Base-by-base conservation (phyloP, 2,329 filamentous ascomycete genomes). In the Hirsutella rhossiliensis region DNA sequence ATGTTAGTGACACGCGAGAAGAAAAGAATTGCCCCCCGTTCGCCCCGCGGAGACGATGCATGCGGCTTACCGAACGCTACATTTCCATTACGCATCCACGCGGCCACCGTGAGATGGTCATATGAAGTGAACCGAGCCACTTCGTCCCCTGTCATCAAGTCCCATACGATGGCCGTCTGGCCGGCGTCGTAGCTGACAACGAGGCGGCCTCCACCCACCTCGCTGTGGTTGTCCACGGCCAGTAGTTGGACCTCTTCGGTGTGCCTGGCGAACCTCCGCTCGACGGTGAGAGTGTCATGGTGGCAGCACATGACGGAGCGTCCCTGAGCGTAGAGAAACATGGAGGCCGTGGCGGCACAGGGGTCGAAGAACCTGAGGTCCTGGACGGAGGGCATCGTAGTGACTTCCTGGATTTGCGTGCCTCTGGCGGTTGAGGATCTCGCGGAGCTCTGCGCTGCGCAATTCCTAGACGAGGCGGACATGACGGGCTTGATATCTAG, bases 11-110 rank as follows among this genome's bases (percentile, higher is more conserved):
- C 44, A 37, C 37, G 31, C 8, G 15, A 30, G 19, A 30, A 43
- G 41, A 28, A 23, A 2, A 27, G 15, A 27, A 15, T 28, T 13
- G 9, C 17, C 11, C 23, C 23, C 3, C 5, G 23, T 27, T 4
- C 17, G 6, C 23, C 23, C 3, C 5, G 23, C 9, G 23, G 23
- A 13, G 27, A 17, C 12, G 13, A 23, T 29, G 27, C 7, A 36
- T 28, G 27, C 13, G 44, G 57, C 80, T 63, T 72, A 96, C 90
- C 92, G 70, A 97, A 97, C 32, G 87, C 90, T 52, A 98, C 82
- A 65, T 95, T 94, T 44, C 92, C 92, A 65, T 96, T 96, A 38
- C 83, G 78, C 89, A 98, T 96, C 87, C 92, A 98, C 12, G 85
- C 75, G 32, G 89, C 90, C 28, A 87, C 82, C 19, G 81, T 82